Conservation (phyloP, 106 monocot species). For the Ottelia alismoides region DNA sequence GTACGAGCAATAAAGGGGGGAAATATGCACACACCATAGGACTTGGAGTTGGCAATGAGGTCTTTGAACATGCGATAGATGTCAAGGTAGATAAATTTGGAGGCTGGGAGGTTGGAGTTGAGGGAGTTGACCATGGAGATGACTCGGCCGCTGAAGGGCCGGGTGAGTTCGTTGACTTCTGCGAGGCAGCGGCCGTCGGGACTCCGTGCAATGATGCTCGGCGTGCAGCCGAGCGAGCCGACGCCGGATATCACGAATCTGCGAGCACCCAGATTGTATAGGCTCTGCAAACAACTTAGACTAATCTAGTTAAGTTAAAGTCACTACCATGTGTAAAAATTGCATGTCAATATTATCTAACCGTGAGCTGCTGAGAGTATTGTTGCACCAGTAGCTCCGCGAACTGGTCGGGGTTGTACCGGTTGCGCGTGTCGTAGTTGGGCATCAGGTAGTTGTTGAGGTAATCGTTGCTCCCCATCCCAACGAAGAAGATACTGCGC, state of each 20-base stretch:
- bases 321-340: too few relatives aligned
- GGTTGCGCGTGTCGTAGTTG: too few relatives aligned
- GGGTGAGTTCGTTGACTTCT: conserved; percentile 41
- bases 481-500: too few relatives aligned
- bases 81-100: conserved; percentile 49
- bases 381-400: too few relatives aligned
- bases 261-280: conserved; percentile 70
- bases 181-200: conserved; percentile 23
- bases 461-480: too few relatives aligned
- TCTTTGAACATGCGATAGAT: conserved; percentile 38
- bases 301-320: too few relatives aligned
- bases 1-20: neutral
- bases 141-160: conserved; percentile 51
- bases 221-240: conserved; percentile 55
- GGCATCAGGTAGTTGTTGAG: too few relatives aligned
- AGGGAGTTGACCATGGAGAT: conserved; percentile 44
- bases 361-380: too few relatives aligned
- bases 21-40: conserved; percentile 36
- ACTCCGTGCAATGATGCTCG: conserved; percentile 52
- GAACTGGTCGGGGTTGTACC: too few relatives aligned
- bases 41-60: conserved; percentile 27
- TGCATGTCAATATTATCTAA: too few relatives aligned
- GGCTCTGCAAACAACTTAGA: too few relatives aligned
- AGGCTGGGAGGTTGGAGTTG: conserved; percentile 39
- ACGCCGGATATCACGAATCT: conserved; percentile 46